Base-by-base conservation (phyloP, 1,139 yeast genomes). In the Saccharomyces pastorianus region DNA sequence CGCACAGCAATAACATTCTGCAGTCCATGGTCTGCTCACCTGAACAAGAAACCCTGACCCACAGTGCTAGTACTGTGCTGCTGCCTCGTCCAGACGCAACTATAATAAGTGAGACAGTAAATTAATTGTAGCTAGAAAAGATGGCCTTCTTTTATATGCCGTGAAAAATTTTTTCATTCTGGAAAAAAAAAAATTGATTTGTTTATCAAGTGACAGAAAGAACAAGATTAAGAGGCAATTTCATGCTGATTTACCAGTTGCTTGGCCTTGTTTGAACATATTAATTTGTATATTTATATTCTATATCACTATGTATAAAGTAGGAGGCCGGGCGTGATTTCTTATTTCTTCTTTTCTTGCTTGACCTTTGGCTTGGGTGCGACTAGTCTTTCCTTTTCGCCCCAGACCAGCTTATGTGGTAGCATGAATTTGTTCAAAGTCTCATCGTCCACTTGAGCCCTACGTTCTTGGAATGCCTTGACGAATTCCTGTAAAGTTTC, bases 321-420 rank as follows among this genome's bases (percentile, higher is more conserved):
- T 6, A 25, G 20, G 6, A 17, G 44, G 11, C 44, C 11, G 13
- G 25, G 44, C 44, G 44, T 5, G 4, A 38, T 6, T 34, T 2
- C 44, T 38, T 3, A 38, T 17, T 17, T 17, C 50, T 57, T 61
- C 47, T 46, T 50, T 23, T 9, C 38, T 54, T 69, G 71, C 63
- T 69, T 64, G 60, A 73, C 79, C 69, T 81, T 82, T 58, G 74
- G 78, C 71, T 84, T 86, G 13, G 77, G 78, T 17, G 91, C 83
- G 48, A 87, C 93, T 53, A 76, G 70, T 74, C 95, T 82, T 71
- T 84, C 85, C 66, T 80, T 78, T 55, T 77, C 70, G 31, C 96
- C 96, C 77, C 81, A 84, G 51, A 81, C 81, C 67, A 90, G 80
- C 69, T 84, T 82, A 66, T 95, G 95, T 47, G 96, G 89, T 65